phyloP scores from a whole-genome alignment of 1,284 basidiomycete genomes.

The Ceratobasidium theobromae region DNA sequence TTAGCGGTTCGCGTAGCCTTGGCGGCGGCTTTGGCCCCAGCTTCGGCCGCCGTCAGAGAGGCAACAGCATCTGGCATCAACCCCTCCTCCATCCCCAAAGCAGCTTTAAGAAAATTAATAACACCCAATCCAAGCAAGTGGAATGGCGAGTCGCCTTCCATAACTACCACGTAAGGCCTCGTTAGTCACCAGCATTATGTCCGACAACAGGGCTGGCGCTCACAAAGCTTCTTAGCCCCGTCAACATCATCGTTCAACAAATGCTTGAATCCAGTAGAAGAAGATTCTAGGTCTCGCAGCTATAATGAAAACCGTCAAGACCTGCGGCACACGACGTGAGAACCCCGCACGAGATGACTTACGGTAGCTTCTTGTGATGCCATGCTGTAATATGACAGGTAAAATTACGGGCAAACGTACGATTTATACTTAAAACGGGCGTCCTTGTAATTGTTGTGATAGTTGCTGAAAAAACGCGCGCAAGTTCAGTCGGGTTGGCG shows the following conservation, averaged over 20 bases:
- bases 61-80: conserved; percentile 60
- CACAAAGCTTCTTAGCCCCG: conserved; percentile 52
- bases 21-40: conserved; percentile 58
- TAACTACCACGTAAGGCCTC: conserved; percentile 41
- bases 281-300: conserved; percentile 40
- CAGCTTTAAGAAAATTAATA: conserved; percentile 71
- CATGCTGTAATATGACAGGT: conserved; percentile 7
- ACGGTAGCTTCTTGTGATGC: conserved; percentile 28
- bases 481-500: not conserved
- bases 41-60: conserved; percentile 58
- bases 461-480: conserved; percentile 15
- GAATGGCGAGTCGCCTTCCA: conserved; percentile 58
- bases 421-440: conserved; percentile 4
- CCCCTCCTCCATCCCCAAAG: conserved; percentile 70
- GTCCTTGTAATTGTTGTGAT: conserved; percentile 12
- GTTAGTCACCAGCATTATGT: not conserved
- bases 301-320: not conserved
- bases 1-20: conserved; percentile 48
- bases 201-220: conserved; percentile 1
- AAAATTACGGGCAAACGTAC: not conserved
- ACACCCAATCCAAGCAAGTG: conserved; percentile 71
- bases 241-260: conserved; percentile 67
- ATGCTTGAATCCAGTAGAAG: conserved; percentile 61
- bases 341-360: conserved; percentile 25
- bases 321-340: conserved; percentile 16